Evolutionary conservation across 345 rosid genomes (phyloP), one percentile per base, ranked within the genome.

Genomic region (Nephelium lappaceum): DNA sequence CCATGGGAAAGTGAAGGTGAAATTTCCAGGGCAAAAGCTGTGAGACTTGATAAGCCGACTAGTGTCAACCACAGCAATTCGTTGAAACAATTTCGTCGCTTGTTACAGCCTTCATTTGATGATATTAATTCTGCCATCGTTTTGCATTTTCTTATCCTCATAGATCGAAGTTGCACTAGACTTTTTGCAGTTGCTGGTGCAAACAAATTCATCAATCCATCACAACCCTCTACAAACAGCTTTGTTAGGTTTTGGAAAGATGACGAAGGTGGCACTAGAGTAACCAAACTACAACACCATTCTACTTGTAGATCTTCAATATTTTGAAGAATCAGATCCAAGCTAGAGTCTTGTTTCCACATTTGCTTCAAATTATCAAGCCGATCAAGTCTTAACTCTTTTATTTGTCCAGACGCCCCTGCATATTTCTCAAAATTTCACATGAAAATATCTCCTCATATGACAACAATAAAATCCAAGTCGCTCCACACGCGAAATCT

Each of bases 391-490:
- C n/a, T n/a, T n/a, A n/a, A n/a, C n/a, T n/a, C n/a, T n/a, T n/a
- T n/a, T n/a, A n/a, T n/a, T n/a, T n/a, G n/a, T n/a, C n/a, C n/a
- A n/a, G n/a, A n/a, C n/a, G n/a, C n/a, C n/a, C n/a, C n/a, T n/a
- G n/a, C n/a, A n/a, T n/a, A n/a, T n/a, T n/a, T n/a, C n/a, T n/a
- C n/a, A n/a, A n/a, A n/a, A n/a, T n/a, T n/a, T n/a, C n/a, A n/a
- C n/a, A 25, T n/a, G 36, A 31, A 78, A 74, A 71, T 71, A 84
- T 25, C 72, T 76, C 24, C 11, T 45, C 51, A 45, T 45, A 45
- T 3, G 12, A 45, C 51, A 10, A 45, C 2, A 45, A 45, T 45
- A 9, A 3, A 45, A 45, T 11, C 11, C 51, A 45, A 45, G 51
- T 45, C 3, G 3, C 51, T 19, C 25, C 23, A 58, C 24, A 5